Evolutionary conservation across 805 yeast genomes (phyloP).

Genomic region (Wickerhamomyces chambardii): DNA sequence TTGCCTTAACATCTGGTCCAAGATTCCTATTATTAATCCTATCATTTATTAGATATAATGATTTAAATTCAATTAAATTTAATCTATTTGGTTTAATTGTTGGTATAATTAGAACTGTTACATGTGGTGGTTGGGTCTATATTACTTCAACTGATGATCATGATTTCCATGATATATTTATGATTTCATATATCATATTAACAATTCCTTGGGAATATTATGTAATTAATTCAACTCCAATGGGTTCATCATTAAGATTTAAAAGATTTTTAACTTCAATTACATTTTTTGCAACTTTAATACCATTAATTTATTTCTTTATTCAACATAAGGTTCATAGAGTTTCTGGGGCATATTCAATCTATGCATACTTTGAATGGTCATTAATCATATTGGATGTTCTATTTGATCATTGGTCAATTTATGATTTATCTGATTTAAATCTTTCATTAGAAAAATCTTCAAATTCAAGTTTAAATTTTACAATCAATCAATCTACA

Average conservation of each 20-base stretch:
- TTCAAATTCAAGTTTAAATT: conserved; percentile 6
- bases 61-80: conserved; percentile 18
- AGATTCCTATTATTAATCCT: conserved; percentile 59
- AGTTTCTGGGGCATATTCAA: conserved; percentile 90
- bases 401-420: conserved; percentile 75
- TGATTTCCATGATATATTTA: conserved; percentile 90
- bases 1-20: conserved; percentile 92
- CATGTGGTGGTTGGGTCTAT: conserved; percentile 99
- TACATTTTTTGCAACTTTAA: conserved; percentile 60
- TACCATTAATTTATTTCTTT: conserved; percentile 83
- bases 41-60: conserved; percentile 38
- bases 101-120: conserved; percentile 84
- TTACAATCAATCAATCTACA: conserved; percentile 9
- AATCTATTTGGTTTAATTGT: conserved; percentile 36
- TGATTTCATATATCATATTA: conserved; percentile 82
- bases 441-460: conserved; percentile 28
- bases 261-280: conserved; percentile 43
- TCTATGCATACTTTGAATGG: conserved; percentile 96
- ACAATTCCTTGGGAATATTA: conserved; percentile 87
- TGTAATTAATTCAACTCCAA: conserved; percentile 46
- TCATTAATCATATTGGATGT: conserved; percentile 74
- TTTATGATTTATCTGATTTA: conserved; percentile 59
- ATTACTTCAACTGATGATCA: conserved; percentile 96
- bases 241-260: conserved; percentile 36
- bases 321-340: conserved; percentile 88